Evolutionary conservation across 257 asterid species (phyloP).

Genomic region (Solanum arcanum): DNA sequence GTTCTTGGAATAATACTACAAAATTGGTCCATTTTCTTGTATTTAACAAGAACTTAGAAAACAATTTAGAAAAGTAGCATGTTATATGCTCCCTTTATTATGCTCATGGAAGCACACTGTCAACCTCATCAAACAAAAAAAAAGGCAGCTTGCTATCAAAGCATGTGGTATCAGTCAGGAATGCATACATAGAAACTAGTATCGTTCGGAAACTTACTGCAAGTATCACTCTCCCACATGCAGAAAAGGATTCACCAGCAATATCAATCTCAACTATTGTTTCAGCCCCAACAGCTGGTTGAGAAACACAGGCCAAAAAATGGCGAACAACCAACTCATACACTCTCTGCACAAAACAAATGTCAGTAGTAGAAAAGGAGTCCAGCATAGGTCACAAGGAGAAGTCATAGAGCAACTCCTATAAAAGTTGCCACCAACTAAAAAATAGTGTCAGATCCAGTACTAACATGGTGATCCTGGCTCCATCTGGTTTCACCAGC

Average conservation of each 20-base stretch:
- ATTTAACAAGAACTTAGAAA: not conserved
- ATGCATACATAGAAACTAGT: not conserved
- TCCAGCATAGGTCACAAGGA: not conserved
- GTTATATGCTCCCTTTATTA: not conserved
- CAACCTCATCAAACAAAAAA: not conserved
- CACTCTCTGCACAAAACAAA: conserved; percentile 46
- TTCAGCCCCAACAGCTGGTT: conserved; percentile 95
- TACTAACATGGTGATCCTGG: conserved; percentile 88
- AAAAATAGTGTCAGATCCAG: conserved; percentile 1
- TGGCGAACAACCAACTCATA: conserved; percentile 98
- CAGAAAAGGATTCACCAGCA: conserved; percentile 84
- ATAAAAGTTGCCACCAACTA: not conserved
- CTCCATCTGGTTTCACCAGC: conserved; percentile 94
- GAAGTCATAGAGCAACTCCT: not conserved
- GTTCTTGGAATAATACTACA: not conserved
- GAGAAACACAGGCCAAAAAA: conserved; percentile 96
- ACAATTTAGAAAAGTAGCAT: not conserved
- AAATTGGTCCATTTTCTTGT: not conserved
- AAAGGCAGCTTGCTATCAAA: not conserved
- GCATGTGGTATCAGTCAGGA: not conserved
- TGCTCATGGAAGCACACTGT: not conserved
- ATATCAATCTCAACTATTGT: conserved; percentile 87
- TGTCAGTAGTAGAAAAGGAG: conserved; percentile 8
- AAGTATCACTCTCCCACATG: conserved; percentile 81
- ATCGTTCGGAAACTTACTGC: conserved; percentile 50